These are phyloP conservation scores for Pelargonium cotyledonis DNA, from an alignment of 441 rosid species.

Conservation along the genomic window DNA sequence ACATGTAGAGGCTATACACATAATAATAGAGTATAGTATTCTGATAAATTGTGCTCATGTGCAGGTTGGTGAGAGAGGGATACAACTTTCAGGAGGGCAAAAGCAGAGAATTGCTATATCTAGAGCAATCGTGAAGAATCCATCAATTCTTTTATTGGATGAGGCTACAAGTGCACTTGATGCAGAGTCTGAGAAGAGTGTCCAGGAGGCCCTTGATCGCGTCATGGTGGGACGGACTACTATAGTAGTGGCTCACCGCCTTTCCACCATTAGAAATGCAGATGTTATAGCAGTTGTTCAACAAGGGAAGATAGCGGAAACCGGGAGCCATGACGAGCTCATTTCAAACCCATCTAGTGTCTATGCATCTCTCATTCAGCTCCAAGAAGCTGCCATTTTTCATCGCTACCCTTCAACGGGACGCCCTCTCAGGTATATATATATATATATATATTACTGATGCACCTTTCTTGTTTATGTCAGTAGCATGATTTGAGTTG, in stretches of 20 bases:
- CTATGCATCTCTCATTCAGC: conserved; percentile 80
- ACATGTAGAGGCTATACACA: too few relatives aligned
- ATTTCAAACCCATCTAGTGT: conserved; percentile 74
- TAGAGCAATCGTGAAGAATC: conserved; percentile 95
- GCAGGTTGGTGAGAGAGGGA: conserved; percentile 99
- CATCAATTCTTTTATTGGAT: conserved; percentile 84
- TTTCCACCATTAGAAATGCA: conserved; percentile 95
- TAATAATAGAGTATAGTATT: too few relatives aligned
- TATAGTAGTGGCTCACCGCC: conserved; percentile 91
- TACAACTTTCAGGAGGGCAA: conserved; percentile 97
- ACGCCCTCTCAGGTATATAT: conserved; percentile 65
- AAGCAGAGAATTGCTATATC: conserved; percentile 98
- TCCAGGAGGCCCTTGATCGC: conserved; percentile 96
- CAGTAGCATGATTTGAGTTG: too few relatives aligned
- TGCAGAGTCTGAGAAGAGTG: conserved; percentile 95
- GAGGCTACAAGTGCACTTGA: conserved; percentile 99
- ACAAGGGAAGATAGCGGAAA: conserved; percentile 90
- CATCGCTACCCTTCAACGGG: conserved; percentile 44
- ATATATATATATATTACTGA: conserved; percentile 5
- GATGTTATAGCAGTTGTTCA: conserved; percentile 97
- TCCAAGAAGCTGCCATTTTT: conserved; percentile 89
- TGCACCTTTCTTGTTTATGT: neutral
- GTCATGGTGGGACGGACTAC: conserved; percentile 99
- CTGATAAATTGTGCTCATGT: conserved; percentile 28
- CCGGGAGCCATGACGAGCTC: conserved; percentile 92